Evolutionary conservation across 352 stramenopile species (phyloP).

Genomic region (Phytophthora syringae): DNA sequence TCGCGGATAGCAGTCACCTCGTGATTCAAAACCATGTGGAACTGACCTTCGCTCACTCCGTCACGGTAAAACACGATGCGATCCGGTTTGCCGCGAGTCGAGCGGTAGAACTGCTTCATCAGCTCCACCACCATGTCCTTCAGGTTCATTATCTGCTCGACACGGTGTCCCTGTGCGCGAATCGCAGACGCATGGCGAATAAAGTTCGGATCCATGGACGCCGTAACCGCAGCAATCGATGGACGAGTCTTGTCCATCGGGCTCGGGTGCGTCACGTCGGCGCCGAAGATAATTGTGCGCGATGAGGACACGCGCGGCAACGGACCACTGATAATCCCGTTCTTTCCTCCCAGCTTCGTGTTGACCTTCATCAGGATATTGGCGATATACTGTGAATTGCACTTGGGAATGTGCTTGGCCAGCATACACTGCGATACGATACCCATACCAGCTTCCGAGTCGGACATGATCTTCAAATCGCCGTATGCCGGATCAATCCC

Average conservation of each 20-base stretch:
- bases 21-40: constrained; percentile 80
- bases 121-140: constrained; percentile 74
- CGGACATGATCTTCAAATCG: constrained; percentile 79
- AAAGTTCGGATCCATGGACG: constrained; percentile 79
- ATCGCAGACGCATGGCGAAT: constrained; percentile 71
- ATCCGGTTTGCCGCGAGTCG: constrained; percentile 60
- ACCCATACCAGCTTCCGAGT: constrained; percentile 60
- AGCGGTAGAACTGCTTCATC: constrained; percentile 74
- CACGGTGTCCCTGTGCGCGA: constrained; percentile 75
- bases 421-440: constrained; percentile 86
- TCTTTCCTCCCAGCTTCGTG: constrained; percentile 76
- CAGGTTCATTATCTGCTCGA: constrained; percentile 78
- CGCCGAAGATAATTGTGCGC: constrained; percentile 83
- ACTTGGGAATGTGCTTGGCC: constrained; percentile 62
- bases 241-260: constrained; percentile 74
- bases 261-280: constrained; percentile 85
- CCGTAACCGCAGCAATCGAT: constrained; percentile 84
- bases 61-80: constrained; percentile 90
- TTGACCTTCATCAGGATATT: constrained; percentile 87
- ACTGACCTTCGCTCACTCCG: constrained; percentile 90
- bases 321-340: constrained; percentile 54
- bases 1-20: constrained; percentile 81
- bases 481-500: constrained; percentile 58
- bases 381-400: constrained; percentile 67
- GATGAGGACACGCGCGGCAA: constrained; percentile 51